phyloP scores from a whole-genome alignment of 73 alveolate genomes.

The Tetrahymena thermophila region DNA sequence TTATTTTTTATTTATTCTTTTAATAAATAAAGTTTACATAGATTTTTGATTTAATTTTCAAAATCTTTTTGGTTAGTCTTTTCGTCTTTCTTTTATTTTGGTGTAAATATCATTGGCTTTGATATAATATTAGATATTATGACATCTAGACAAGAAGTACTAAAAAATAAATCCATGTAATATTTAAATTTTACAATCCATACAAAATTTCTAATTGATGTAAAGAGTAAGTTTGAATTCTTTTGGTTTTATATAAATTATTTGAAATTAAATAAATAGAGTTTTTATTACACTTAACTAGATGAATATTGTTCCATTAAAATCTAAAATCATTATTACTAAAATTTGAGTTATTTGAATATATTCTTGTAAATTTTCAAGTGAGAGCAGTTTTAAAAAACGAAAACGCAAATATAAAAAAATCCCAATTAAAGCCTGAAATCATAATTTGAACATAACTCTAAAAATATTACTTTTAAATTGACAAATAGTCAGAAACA shows the following conservation, averaged over 20 bases:
- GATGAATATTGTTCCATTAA: neutral
- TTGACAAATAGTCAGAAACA: neutral
- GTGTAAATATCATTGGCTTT: neutral
- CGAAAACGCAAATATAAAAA: neutral
- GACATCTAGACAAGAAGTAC: neutral
- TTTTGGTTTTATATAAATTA: no score
- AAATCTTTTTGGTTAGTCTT: no score
- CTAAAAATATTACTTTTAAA: no score
- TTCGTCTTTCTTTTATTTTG: no score
- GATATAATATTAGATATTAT: neutral
- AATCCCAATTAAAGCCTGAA: neutral
- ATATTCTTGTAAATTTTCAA: no score
- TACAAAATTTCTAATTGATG: neutral
- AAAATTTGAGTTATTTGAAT: neutral
- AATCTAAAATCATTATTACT: no score
- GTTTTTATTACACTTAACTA: neutral
- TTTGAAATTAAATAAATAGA: neutral
- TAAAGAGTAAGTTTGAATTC: neutral
- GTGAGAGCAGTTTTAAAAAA: neutral
- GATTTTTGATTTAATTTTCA: neutral
- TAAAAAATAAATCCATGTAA: neutral
- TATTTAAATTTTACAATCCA: neutral
- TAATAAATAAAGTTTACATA: neutral
- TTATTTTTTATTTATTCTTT: neutral
- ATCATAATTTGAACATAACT: no score